phyloP scores from a whole-genome alignment of 2,329 filamentous ascomycete species.

The Pseudogymnoascus sp. region DNA sequence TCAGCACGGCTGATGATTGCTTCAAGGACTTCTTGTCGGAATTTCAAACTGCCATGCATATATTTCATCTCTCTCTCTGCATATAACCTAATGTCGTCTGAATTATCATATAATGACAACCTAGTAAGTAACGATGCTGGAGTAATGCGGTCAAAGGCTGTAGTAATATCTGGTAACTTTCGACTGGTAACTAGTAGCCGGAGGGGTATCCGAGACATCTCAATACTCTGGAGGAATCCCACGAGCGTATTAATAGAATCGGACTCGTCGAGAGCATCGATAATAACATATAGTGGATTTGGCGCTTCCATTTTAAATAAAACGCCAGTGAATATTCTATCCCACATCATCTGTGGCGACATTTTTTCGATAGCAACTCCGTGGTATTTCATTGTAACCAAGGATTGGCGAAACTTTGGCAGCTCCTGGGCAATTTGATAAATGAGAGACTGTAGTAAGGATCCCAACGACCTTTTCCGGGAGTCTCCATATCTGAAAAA shows the following conservation, averaged over 20 bases:
- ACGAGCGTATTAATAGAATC: slow-evolving; percentile 3
- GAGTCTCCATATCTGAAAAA: slow-evolving; percentile 27
- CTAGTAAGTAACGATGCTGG: not conserved
- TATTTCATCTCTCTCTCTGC: slow-evolving; percentile 8
- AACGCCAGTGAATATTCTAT: slow-evolving; percentile 13
- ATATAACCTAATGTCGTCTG: slow-evolving; percentile 5
- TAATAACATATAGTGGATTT: slow-evolving; percentile 15
- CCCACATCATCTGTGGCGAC: slow-evolving; percentile 15
- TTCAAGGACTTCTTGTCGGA: slow-evolving; percentile 5
- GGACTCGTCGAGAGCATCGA: slow-evolving; percentile 19
- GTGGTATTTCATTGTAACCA: not conserved
- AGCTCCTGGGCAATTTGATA: slow-evolving; percentile 23
- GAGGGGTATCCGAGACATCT: not conserved
- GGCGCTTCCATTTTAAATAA: slow-evolving; percentile 15
- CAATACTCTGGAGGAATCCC: not conserved
- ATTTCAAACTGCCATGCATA: not conserved
- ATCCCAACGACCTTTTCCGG: slow-evolving; percentile 20
- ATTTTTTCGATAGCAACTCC: slow-evolving; percentile 13
- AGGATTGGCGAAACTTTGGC: slow-evolving; percentile 12
- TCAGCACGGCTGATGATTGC: slow-evolving; percentile 6
- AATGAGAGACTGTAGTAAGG: slow-evolving; percentile 22
- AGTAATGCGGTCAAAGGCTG: slow-evolving; percentile 6
- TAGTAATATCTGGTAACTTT: not conserved
- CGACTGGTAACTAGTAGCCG: slow-evolving; percentile 8
- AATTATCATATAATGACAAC: not conserved